Conservation (phyloP, 2,329 filamentous ascomycete genomes). For the Fonsecaea erecta region DNA sequence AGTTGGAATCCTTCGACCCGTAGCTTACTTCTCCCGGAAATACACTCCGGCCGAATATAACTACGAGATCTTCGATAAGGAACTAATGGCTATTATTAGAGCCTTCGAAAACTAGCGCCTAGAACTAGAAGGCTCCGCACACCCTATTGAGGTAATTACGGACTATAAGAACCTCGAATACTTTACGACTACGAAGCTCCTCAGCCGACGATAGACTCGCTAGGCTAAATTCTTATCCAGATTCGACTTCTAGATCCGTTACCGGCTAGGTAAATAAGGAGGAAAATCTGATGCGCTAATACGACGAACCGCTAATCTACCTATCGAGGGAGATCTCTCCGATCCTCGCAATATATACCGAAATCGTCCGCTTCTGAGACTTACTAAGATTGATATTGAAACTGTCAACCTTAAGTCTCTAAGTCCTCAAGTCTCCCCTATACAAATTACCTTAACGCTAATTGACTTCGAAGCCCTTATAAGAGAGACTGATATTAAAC, state of each 20-base stretch:
- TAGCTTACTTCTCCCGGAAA: constrained; percentile 33
- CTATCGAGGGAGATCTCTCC: neutral
- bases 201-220: constrained; percentile 21
- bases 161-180: constrained; percentile 28
- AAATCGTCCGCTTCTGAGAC: too few relatives aligned
- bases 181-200: constrained; percentile 27
- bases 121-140: constrained; percentile 16
- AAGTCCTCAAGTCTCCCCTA: too few relatives aligned
- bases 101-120: constrained; percentile 27
- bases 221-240: constrained; percentile 21
- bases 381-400: too few relatives aligned
- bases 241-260: constrained; percentile 30
- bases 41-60: constrained; percentile 24
- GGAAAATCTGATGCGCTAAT: constrained; percentile 30
- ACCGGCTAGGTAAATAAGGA: constrained; percentile 23
- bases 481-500: too few relatives aligned
- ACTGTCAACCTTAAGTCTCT: too few relatives aligned
- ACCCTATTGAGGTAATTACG: constrained; percentile 26
- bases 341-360: too few relatives aligned
- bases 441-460: too few relatives aligned
- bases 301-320: too few relatives aligned
- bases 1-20: neutral
- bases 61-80: constrained; percentile 28
- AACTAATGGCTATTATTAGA: constrained; percentile 32
- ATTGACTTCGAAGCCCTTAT: too few relatives aligned